Percentiles rank a stretch among this genome's conserved stretches.
phyloP scores from a whole-genome alignment of 2,329 filamentous ascomycete genomes.

The Scleromitrula shiraiana region DNA sequence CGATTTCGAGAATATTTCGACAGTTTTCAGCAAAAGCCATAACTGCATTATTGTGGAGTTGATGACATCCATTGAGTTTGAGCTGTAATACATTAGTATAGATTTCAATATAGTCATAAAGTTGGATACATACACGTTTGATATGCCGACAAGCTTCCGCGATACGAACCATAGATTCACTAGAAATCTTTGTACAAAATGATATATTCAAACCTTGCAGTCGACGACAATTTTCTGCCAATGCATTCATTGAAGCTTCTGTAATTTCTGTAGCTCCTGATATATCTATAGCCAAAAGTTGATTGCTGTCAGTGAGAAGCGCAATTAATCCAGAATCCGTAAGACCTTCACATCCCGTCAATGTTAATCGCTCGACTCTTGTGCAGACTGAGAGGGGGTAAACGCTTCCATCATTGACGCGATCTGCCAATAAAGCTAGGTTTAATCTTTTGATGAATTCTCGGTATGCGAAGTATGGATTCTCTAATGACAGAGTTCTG shows the following conservation, averaged over 20 bases:
- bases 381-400: slow-evolving; percentile 76
- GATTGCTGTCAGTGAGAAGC: slow-evolving; percentile 69
- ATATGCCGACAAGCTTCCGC: slow-evolving; percentile 78
- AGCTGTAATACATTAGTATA: slow-evolving; percentile 44
- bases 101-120: background rate
- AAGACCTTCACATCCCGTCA: slow-evolving; percentile 81
- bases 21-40: slow-evolving; percentile 82
- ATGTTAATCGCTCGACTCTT: slow-evolving; percentile 81
- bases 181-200: slow-evolving; percentile 74
- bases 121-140: slow-evolving; percentile 59
- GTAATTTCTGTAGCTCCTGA: slow-evolving; percentile 75
- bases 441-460: slow-evolving; percentile 91
- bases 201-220: slow-evolving; percentile 93
- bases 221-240: slow-evolving; percentile 74
- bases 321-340: slow-evolving; percentile 77
- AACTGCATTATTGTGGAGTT: slow-evolving; percentile 75
- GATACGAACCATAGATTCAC: slow-evolving; percentile 73
- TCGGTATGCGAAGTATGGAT: slow-evolving; percentile 82
- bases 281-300: slow-evolving; percentile 83
- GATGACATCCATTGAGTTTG: slow-evolving; percentile 88
- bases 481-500: slow-evolving; percentile 59
- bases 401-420: slow-evolving; percentile 83
- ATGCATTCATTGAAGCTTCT: slow-evolving; percentile 66
- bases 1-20: slow-evolving; percentile 90
- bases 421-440: slow-evolving; percentile 66